Evolutionary conservation across 192 early-diverging fungal genomes (phyloP), one percentile per base, ranked within the genome.

Genomic region (Ambispora gerdemannii): DNA sequence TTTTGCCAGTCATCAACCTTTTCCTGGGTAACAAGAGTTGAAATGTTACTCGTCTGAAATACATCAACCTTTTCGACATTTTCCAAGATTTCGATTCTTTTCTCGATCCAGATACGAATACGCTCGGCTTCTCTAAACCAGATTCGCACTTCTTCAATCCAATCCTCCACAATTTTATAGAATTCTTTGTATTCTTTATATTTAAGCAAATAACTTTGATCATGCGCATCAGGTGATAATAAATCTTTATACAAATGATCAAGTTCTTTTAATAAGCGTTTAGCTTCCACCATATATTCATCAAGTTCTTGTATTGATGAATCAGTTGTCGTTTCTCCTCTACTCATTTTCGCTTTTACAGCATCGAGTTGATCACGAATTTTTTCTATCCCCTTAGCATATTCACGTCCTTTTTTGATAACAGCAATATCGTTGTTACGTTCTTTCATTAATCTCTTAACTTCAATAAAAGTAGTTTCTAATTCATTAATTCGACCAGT

Each of bases 81-180:
- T 52, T 74, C 71, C 30, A 82, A 32, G 15, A 52, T 56, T 2
- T 73, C 31, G 15, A 82, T 77, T 25, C 73, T 70, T 35, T 66
- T 53, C 11, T 75, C 76, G 7, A 82, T 75, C 73, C 75, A 82
- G 17, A 73, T 31, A 19, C 78, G 65, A 13, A 82, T 82, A 17
- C 78, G 70, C 52, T 80, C 74, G 24, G 80, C 80, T 56, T 79
- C 78, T 20, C 50, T 76, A 56, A 79, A 79, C 80, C 80, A 82
- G 4, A 79, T 60, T n/a, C 80, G 72, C 3, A 74, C 33, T 60
- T 70, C 67, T 58, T 70, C 67, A 56, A 70, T 70, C 67, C 67
- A 70, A 30, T 27, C 33, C 11, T 43, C 7, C 24, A 70, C 67
- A 34, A 22, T 19, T 25, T 32, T n/a, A 38, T 58, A 43, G 27